phyloP scores from a whole-genome alignment of 331 rosid genomes.

The Arachis monticola region DNA sequence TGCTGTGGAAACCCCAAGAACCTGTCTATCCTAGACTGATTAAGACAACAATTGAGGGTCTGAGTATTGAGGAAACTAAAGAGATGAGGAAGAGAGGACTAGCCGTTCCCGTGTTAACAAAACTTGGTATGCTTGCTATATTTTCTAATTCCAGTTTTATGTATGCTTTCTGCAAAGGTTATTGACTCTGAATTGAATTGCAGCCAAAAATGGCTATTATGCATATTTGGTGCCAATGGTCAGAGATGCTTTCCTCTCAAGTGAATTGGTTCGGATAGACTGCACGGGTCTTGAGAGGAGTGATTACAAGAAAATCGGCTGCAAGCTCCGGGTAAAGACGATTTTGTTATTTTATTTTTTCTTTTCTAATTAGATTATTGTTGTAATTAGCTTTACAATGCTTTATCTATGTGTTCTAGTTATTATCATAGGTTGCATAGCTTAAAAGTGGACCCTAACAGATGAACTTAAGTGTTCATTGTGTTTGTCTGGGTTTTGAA shows the following conservation, averaged over 20 bases:
- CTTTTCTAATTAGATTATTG: slow-evolving; percentile 22
- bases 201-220: slow-evolving; percentile 89
- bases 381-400: slow-evolving; percentile 12
- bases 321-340: slow-evolving; percentile 79
- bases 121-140: slow-evolving; percentile 59
- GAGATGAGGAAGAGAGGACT: slow-evolving; percentile 88
- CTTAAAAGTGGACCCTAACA: neutral
- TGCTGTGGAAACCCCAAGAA: slow-evolving; percentile 96
- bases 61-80: slow-evolving; percentile 84
- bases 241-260: slow-evolving; percentile 80
- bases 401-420: neutral
- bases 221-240: slow-evolving; percentile 85
- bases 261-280: slow-evolving; percentile 85
- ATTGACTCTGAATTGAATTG: slow-evolving; percentile 43
- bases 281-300: slow-evolving; percentile 85
- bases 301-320: slow-evolving; percentile 96
- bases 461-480: neutral
- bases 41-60: slow-evolving; percentile 85
- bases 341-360: neutral
- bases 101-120: slow-evolving; percentile 79
- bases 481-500: neutral
- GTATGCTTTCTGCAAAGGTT: slow-evolving; percentile 1
- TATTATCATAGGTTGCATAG: slow-evolving; percentile 23
- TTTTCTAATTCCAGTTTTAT: slow-evolving; percentile 19
- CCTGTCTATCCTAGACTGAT: slow-evolving; percentile 89